Evolutionary conservation across 106 monocot genomes (phyloP).

Genomic region (Dendrobium officinale): DNA sequence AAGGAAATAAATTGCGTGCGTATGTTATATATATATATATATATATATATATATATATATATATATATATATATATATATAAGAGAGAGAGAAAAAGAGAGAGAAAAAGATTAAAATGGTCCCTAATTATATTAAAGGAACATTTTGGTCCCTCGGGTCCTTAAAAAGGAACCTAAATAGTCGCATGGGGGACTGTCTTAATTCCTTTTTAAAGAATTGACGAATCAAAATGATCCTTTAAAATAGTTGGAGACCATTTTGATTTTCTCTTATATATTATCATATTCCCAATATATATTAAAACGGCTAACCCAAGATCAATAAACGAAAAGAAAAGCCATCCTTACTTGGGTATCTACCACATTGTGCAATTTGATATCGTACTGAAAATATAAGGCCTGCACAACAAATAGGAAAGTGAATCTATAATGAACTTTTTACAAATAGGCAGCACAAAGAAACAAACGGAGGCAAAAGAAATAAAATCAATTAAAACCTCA

Average conservation of each 20-base stretch:
- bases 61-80: too few relatives aligned
- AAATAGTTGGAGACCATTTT: too few relatives aligned
- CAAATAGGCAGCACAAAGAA: constrained; percentile 2
- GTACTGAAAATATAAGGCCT: constrained; percentile 93
- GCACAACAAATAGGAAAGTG: constrained; percentile 8
- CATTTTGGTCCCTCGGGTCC: too few relatives aligned
- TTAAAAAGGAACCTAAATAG: too few relatives aligned
- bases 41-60: background rate
- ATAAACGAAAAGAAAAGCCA: background rate
- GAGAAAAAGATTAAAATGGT: too few relatives aligned
- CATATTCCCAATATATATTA: background rate
- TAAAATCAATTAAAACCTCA: constrained; percentile 34
- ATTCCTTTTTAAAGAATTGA: too few relatives aligned
- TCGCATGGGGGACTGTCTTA: too few relatives aligned
- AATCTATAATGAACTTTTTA: background rate
- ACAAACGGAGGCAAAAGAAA: constrained; percentile 8
- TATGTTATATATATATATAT: background rate
- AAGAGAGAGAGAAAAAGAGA: too few relatives aligned
- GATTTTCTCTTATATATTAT: background rate
- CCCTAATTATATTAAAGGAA: too few relatives aligned
- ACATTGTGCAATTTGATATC: constrained; percentile 89
- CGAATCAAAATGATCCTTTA: too few relatives aligned
- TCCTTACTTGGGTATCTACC: constrained; percentile 77
- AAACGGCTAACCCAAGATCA: background rate
- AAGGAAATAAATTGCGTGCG: background rate